A percentile compares a stretch with the other conserved stretches of the same genome.
phyloP scores from a whole-genome alignment of 2,329 filamentous ascomycete species.

The Davidsoniella neocaledoniae region DNA sequence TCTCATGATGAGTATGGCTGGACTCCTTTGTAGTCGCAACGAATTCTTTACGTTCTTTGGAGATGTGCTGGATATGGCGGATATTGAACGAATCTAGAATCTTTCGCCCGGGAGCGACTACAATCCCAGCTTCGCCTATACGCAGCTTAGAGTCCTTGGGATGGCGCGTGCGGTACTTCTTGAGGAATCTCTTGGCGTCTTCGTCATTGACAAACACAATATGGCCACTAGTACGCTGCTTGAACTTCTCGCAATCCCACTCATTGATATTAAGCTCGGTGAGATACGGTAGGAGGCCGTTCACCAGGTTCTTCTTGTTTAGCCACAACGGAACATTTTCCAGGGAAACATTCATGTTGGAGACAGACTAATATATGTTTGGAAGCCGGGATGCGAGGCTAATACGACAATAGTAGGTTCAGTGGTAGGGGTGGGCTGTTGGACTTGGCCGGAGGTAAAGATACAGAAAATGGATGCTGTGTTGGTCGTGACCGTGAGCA shows the following conservation, averaged over 20 bases:
- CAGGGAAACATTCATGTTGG: slow-evolving; percentile 30
- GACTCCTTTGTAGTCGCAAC: slow-evolving; percentile 13
- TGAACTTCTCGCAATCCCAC: slow-evolving; percentile 28
- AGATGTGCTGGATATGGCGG: slow-evolving; percentile 16
- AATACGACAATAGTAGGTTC: too few relatives aligned
- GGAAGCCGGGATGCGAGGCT: neutral
- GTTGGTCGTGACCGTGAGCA: too few relatives aligned
- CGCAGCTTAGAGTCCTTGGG: slow-evolving; percentile 17
- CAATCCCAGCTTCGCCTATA: slow-evolving; percentile 19
- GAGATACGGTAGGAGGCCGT: slow-evolving; percentile 26
- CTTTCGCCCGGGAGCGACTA: slow-evolving; percentile 21
- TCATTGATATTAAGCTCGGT: slow-evolving; percentile 23
- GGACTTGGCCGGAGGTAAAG: too few relatives aligned
- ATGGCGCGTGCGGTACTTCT: slow-evolving; percentile 2
- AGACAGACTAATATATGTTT: neutral
- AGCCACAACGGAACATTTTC: slow-evolving; percentile 26
- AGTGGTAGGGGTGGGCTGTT: too few relatives aligned
- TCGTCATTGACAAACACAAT: slow-evolving; percentile 25
- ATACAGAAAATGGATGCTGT: too few relatives aligned
- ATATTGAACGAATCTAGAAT: slow-evolving; percentile 16
- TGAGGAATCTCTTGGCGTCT: slow-evolving; percentile 28
- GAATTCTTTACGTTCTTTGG: slow-evolving; percentile 13
- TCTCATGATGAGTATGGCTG: slow-evolving; percentile 2
- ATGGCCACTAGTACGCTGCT: slow-evolving; percentile 20
- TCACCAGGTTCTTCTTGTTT: slow-evolving; percentile 21